Percentiles rank a stretch among this genome's conserved stretches.
Conservation (phyloP, 768 basidiomycete species). For the Tulasnella sp. region DNA sequence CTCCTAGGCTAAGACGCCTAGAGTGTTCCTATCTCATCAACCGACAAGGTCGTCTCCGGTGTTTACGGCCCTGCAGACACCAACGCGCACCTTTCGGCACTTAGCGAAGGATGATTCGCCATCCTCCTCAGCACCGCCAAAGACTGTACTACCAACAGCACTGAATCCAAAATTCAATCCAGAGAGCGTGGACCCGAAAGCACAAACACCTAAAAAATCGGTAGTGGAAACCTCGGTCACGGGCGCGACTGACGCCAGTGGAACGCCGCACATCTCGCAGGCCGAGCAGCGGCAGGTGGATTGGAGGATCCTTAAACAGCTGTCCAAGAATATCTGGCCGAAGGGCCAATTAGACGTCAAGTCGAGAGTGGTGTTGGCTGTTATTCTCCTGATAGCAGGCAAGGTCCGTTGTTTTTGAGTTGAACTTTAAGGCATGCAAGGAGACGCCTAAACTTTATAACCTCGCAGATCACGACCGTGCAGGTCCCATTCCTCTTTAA, state of each 20-base stretch:
- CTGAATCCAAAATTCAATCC: no score
- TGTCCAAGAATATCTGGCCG: conserved; percentile 93
- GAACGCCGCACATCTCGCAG: conserved; percentile 15
- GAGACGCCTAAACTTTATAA: neutral
- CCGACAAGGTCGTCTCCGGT: no score
- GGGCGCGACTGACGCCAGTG: conserved; percentile 10
- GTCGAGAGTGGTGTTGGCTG: conserved; percentile 68
- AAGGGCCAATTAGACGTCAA: conserved; percentile 61
- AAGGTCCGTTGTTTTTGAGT: conserved; percentile 48
- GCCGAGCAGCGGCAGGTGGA: conserved; percentile 61
- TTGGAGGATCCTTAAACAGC: conserved; percentile 72
- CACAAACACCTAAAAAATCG: no score
- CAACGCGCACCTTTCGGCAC: no score
- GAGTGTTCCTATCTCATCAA: no score
- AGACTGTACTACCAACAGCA: no score
- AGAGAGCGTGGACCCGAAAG: no score
- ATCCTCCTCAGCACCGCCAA: no score
- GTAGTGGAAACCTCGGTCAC: neutral
- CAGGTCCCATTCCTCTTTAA: conserved; percentile 99
- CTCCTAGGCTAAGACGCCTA: no score
- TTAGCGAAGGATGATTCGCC: no score
- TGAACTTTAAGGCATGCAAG: neutral
- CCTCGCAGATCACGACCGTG: conserved; percentile 78
- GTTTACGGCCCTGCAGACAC: no score
- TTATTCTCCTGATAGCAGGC: conserved; percentile 67